These are phyloP conservation scores for Ascocoryne sarcoides DNA, from an alignment of 2,329 filamentous ascomycete genomes.

Conservation along the genomic window DNA sequence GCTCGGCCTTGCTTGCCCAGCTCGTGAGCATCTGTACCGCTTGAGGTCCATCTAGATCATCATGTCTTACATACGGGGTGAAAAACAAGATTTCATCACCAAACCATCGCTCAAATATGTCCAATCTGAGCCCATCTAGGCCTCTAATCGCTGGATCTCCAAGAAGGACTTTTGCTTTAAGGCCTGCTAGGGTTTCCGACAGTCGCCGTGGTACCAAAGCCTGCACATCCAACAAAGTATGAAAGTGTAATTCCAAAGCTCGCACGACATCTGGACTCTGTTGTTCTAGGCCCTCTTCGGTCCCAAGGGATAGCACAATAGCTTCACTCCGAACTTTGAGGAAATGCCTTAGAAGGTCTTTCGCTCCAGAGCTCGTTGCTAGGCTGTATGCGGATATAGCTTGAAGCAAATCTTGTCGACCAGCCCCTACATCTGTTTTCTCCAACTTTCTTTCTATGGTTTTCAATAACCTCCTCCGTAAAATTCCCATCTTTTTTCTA, in stretches of 20 bases:
- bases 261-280: conserved; percentile 42
- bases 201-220: conserved; percentile 65
- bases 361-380: conserved; percentile 68
- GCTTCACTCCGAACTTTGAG: conserved; percentile 62
- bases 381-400: conserved; percentile 76
- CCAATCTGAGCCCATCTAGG: conserved; percentile 64
- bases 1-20: conserved; percentile 56
- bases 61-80: conserved; percentile 78
- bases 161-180: conserved; percentile 65
- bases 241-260: conserved; percentile 64
- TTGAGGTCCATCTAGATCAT: conserved; percentile 57
- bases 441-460: conserved; percentile 63
- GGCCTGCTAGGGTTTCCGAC: conserved; percentile 54
- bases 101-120: conserved; percentile 72
- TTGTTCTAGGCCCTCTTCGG: conserved; percentile 34
- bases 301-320: conserved; percentile 54
- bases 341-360: conserved; percentile 72
- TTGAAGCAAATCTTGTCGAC: conserved; percentile 50
- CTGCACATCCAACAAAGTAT: conserved; percentile 70
- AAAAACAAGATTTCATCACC: conserved; percentile 76
- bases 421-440: conserved; percentile 38
- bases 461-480: conserved; percentile 55
- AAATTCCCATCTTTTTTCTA: conserved; percentile 47
- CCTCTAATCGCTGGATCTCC: conserved; percentile 58
- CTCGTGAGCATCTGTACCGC: conserved; percentile 50